Evolutionary conservation across 2,329 filamentous ascomycete genomes (phyloP), one percentile per base, ranked within the genome.

Genomic region (Huntiella omanensis): DNA sequence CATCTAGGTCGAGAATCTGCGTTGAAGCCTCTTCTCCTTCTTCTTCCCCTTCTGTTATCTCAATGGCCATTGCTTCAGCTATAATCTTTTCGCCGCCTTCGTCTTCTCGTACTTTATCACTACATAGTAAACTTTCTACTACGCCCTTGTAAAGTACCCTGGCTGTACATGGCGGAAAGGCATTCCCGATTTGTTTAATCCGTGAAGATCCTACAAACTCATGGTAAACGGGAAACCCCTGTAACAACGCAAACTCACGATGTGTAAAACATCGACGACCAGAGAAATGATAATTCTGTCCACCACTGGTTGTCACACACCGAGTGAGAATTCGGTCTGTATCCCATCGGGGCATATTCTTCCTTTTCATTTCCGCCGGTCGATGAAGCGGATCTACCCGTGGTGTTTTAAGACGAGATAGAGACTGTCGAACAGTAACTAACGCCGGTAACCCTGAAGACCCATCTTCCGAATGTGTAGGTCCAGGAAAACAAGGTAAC

Each of bases 181-280:
- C 83, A 54, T 91, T 88, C 0, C 83, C 83, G 51, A 88, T 82
- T 56, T 86, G 81, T 51, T 65, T 70, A 52, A 70, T 70, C 12
- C 73, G 61, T 11, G 55, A 58, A 1, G 57, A 60, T 13, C 59
- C 57, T 0, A 58, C 63, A 54, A 88, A 87, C 0, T 58, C 57
- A 56, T 83, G 79, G 2, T 62, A 56, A 0, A 60, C 50, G 0
- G 80, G 80, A 45, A 91, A 91, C 0, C 77, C 77, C 52, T 85
- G 80, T 0, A 91, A 57, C 2, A 66, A 66, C 0, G 83, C 80
- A 17, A 74, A 68, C 56, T 92, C 84, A 1, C 78, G 67, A 3
- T 73, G 56, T 0, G 79, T 87, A 41, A 81, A 79, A 0, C 68
- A 64, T 1, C 84, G 62, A 1, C 54, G 59, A 0, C 82, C 83